Conservation (phyloP, 345 rosid genomes). For the Lepidium didymum region DNA sequence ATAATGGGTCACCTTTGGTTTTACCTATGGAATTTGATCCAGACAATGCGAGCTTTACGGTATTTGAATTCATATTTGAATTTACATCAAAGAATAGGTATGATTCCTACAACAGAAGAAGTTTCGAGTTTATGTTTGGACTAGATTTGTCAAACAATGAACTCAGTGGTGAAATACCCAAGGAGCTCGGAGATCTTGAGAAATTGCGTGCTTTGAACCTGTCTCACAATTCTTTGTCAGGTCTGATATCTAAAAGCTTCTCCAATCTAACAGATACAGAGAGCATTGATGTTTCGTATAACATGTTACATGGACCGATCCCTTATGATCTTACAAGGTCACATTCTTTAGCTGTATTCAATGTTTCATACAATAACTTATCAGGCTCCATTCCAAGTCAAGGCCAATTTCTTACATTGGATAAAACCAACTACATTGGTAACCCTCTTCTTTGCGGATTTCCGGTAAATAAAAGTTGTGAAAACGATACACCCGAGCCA, state of each 20-base stretch:
- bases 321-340: constrained; percentile 20
- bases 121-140: not conserved
- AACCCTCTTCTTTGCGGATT: constrained; percentile 27
- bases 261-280: constrained; percentile 21
- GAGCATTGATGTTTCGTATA: constrained; percentile 31
- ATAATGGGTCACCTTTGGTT: not conserved
- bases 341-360: constrained; percentile 8
- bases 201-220: constrained; percentile 16
- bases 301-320: constrained; percentile 15
- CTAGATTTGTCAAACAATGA: constrained; percentile 35
- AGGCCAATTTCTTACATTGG: constrained; percentile 8
- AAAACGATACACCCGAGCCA: not conserved
- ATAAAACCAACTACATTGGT: constrained; percentile 15
- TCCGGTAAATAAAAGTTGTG: not conserved
- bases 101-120: not conserved
- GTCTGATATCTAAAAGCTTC: constrained; percentile 25
- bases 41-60: no score
- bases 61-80: not conserved
- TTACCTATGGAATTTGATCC: not conserved
- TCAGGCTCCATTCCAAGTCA: constrained; percentile 21
- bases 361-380: constrained; percentile 34
- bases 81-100: constrained; percentile 1
- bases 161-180: constrained; percentile 27
- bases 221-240: constrained; percentile 26
- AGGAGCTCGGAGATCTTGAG: constrained; percentile 16